Conservation (phyloP, 129 eudicot species). For the Erigeron canadensis region DNA sequence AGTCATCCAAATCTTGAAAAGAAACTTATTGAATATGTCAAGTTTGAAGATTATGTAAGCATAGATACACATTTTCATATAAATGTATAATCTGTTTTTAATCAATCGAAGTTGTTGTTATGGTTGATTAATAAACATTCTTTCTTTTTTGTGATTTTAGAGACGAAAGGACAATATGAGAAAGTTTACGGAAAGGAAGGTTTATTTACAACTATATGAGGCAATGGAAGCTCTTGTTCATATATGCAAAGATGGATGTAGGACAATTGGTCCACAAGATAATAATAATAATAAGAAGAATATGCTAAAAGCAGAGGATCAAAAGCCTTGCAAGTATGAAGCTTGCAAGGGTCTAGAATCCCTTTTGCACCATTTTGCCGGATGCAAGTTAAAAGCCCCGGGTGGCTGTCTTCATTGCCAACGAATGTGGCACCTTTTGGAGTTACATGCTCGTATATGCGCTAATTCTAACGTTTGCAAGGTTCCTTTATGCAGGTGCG, state of each 20-base stretch:
- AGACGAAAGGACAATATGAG: conserved; percentile 64
- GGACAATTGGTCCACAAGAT: conserved; percentile 71
- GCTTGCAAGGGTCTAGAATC: conserved; percentile 83
- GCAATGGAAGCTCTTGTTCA: conserved; percentile 93
- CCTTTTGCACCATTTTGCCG: conserved; percentile 73
- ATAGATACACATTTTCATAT: not conserved
- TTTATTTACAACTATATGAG: conserved; percentile 77
- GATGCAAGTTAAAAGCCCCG: conserved; percentile 61
- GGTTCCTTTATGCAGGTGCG: conserved; percentile 93
- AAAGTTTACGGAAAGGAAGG: conserved; percentile 71
- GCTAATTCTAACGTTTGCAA: conserved; percentile 67
- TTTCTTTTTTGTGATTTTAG: conserved; percentile 34
- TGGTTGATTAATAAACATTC: not conserved
- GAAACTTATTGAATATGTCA: conserved; percentile 69
- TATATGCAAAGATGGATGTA: conserved; percentile 78
- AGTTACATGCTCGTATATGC: conserved; percentile 86
- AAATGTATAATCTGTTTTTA: not conserved
- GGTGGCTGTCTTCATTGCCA: conserved; percentile 86
- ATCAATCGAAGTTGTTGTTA: not conserved
- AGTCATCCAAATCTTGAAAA: conserved; percentile 76
- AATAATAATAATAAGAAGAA: conserved; percentile 15
- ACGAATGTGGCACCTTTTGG: conserved; percentile 88
- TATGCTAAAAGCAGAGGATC: conserved; percentile 49
- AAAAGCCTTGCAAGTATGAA: conserved; percentile 55
- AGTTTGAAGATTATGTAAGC: conserved; percentile 76